These are phyloP conservation scores for Syzygium oleosum DNA, from an alignment of 345 rosid species.

Conservation along the genomic window DNA sequence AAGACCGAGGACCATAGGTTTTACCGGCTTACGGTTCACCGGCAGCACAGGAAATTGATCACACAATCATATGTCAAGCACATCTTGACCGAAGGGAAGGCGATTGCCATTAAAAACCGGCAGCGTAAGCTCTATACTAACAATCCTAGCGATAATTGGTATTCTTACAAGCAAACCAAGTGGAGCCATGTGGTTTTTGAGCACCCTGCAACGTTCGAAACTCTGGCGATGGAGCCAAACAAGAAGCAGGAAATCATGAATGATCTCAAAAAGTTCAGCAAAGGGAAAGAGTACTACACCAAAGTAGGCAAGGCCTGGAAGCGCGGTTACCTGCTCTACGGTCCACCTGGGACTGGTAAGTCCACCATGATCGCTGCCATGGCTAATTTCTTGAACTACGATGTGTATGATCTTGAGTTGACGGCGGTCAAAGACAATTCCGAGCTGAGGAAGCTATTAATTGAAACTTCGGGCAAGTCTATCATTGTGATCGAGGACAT, in stretches of 20 bases:
- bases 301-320: constrained; percentile 76
- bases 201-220: constrained; percentile 51
- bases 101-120: constrained; percentile 13
- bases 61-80: constrained; percentile 16
- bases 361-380: constrained; percentile 69
- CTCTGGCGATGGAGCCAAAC: constrained; percentile 51
- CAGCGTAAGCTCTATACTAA: constrained; percentile 45
- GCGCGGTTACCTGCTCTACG: constrained; percentile 60
- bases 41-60: constrained; percentile 24
- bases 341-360: constrained; percentile 75
- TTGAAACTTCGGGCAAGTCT: constrained; percentile 41
- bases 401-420: constrained; percentile 75
- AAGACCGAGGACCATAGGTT: constrained; percentile 19
- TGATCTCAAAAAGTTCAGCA: constrained; percentile 39
- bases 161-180: constrained; percentile 2
- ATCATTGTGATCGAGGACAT: constrained; percentile 70
- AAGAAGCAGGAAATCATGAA: constrained; percentile 40
- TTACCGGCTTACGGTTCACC: constrained; percentile 37
- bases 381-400: constrained; percentile 55
- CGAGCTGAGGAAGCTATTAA: constrained; percentile 40
- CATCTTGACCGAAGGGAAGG: constrained; percentile 35
- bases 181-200: constrained; percentile 35
- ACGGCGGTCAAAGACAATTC: constrained; percentile 46
- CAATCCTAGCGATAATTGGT: constrained; percentile 20
- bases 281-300: constrained; percentile 45